These are phyloP conservation scores for Neoscytalidium dimidiatum DNA, from an alignment of 2,329 filamentous ascomycete genomes.

Conservation along the genomic window DNA sequence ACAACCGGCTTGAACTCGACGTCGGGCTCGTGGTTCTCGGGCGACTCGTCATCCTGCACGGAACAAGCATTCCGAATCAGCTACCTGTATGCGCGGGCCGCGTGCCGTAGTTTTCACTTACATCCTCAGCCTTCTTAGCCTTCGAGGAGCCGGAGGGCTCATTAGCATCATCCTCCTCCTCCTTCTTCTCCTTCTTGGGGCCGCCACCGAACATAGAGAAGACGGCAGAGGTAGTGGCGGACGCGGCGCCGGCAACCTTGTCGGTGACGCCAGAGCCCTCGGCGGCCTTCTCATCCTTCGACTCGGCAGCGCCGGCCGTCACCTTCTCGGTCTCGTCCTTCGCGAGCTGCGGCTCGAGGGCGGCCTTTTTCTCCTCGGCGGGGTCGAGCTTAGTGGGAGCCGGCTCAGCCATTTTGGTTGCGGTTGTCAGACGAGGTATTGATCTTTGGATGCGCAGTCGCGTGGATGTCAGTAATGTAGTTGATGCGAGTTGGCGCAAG, in stretches of 20 bases:
- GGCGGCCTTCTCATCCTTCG: slow-evolving; percentile 54
- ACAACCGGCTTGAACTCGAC: slow-evolving; percentile 98
- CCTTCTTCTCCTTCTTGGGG: slow-evolving; percentile 95
- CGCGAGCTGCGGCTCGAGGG: slow-evolving; percentile 42
- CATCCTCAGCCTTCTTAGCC: slow-evolving; percentile 67
- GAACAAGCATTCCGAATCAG: background rate
- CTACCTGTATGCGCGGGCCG: background rate
- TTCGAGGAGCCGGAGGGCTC: slow-evolving; percentile 84
- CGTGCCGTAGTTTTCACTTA: slow-evolving; percentile 33
- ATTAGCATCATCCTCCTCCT: slow-evolving; percentile 75
- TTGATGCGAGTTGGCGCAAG: background rate
- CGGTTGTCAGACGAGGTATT: background rate
- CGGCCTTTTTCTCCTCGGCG: slow-evolving; percentile 40
- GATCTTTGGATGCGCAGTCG: background rate
- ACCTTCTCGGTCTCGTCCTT: slow-evolving; percentile 48
- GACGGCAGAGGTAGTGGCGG: slow-evolving; percentile 40
- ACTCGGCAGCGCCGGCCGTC: slow-evolving; percentile 40
- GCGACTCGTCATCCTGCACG: slow-evolving; percentile 63
- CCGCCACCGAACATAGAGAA: slow-evolving; percentile 99
- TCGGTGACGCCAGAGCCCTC: slow-evolving; percentile 29
- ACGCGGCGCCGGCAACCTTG: slow-evolving; percentile 40
- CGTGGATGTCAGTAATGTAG: background rate
- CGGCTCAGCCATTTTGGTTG: slow-evolving; percentile 30
- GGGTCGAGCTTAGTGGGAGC: slow-evolving; percentile 43
- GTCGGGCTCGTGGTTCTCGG: slow-evolving; percentile 88